These are phyloP conservation scores for Naematelia aurantialba DNA, from an alignment of 768 basidiomycete species.

Conservation along the genomic window DNA sequence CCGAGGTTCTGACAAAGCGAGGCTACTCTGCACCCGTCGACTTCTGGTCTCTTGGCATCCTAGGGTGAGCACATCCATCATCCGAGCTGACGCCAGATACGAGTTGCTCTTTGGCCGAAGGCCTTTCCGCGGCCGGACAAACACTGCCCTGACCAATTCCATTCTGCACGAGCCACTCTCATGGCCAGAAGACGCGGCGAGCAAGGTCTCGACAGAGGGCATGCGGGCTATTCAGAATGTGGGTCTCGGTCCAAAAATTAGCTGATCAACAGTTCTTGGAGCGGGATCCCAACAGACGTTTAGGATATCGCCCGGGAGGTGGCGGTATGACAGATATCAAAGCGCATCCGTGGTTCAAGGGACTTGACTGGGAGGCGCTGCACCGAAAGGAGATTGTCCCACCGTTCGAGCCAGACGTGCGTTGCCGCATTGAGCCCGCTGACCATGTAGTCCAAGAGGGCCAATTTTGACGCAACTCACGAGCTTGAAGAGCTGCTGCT, in stretches of 20 bases:
- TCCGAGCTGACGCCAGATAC: constrained; percentile 48
- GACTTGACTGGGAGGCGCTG: constrained; percentile 74
- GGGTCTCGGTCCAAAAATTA: constrained; percentile 47
- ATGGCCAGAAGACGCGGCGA: constrained; percentile 86
- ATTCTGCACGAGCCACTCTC: constrained; percentile 81
- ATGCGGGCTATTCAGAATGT: constrained; percentile 77
- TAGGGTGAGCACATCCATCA: constrained; percentile 56
- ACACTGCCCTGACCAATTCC: constrained; percentile 84
- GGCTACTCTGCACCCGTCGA: constrained; percentile 93
- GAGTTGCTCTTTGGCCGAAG: constrained; percentile 87
- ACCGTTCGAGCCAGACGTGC: constrained; percentile 86
- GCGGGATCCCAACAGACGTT: constrained; percentile 71
- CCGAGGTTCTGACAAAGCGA: constrained; percentile 86
- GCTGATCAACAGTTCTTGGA: constrained; percentile 67
- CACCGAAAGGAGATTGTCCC: constrained; percentile 64
- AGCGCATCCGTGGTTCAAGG: constrained; percentile 76
- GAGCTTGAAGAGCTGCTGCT: constrained; percentile 92
- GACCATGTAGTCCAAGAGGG: constrained; percentile 78
- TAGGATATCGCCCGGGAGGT: constrained; percentile 71
- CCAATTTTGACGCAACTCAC: constrained; percentile 98
- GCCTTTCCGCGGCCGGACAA: constrained; percentile 89
- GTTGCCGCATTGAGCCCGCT: constrained; percentile 49
- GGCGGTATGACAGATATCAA: constrained; percentile 77
- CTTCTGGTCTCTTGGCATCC: constrained; percentile 96
- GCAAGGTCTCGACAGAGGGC: constrained; percentile 70